These are phyloP conservation scores for Saccharomycopsis schoenii DNA, from an alignment of 805 yeast species.

Conservation along the genomic window DNA sequence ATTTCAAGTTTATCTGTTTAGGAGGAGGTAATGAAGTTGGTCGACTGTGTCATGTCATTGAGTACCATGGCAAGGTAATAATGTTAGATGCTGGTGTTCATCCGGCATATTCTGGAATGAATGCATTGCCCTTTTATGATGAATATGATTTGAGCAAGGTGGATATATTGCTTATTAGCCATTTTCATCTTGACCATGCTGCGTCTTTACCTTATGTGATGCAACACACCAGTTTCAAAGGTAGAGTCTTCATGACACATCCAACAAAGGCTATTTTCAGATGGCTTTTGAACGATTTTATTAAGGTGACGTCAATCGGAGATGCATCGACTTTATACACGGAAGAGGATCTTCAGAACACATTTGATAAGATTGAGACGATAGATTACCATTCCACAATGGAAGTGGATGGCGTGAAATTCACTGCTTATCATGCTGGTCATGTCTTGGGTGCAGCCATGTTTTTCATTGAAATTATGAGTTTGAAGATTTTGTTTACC, in stretches of 20 bases:
- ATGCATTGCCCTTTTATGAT: slow-evolving; percentile 91
- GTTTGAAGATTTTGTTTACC: slow-evolving; percentile 77
- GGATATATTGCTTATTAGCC: slow-evolving; percentile 80
- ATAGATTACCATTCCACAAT: slow-evolving; percentile 92
- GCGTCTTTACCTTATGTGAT: slow-evolving; percentile 96
- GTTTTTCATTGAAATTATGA: slow-evolving; percentile 93
- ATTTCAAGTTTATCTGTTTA: slow-evolving; percentile 67
- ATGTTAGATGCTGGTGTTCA: slow-evolving; percentile 98
- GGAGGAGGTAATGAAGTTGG: slow-evolving; percentile 99
- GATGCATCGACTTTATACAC: slow-evolving; percentile 54
- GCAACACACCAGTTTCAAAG: slow-evolving; percentile 92
- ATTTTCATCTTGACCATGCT: slow-evolving; percentile 96
- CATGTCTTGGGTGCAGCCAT: slow-evolving; percentile 98
- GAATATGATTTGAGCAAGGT: slow-evolving; percentile 85
- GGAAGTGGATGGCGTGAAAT: slow-evolving; percentile 87
- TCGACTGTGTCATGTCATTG: slow-evolving; percentile 85
- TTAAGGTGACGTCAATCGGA: slow-evolving; percentile 66
- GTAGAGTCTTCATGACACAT: slow-evolving; percentile 97
- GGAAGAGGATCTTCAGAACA: slow-evolving; percentile 79
- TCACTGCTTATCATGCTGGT: slow-evolving; percentile 99
- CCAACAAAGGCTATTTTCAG: slow-evolving; percentile 97
- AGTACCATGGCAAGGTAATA: slow-evolving; percentile 86
- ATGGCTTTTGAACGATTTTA: slow-evolving; percentile 92
- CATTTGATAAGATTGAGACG: slow-evolving; percentile 86
- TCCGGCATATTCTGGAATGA: slow-evolving; percentile 85